These are phyloP conservation scores for Babesia bovis DNA, from an alignment of 169 alveolate genomes.

Conservation along the genomic window DNA sequence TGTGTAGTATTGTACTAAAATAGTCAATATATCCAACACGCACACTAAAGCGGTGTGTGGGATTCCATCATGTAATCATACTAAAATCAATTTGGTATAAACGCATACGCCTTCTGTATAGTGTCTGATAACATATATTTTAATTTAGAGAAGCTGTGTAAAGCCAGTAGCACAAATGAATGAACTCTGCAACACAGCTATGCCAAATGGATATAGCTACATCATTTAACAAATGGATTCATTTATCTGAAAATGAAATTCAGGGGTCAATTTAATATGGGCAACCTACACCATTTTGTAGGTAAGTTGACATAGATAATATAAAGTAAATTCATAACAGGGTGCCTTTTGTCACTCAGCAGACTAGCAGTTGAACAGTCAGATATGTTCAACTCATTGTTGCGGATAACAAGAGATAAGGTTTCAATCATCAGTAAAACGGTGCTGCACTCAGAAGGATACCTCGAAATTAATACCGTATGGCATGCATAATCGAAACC, in stretches of 20 bases:
- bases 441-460: not conserved
- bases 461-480: slow-evolving; percentile 20
- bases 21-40: too few relatives aligned
- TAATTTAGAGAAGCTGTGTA: too few relatives aligned
- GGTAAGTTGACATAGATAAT: slow-evolving; percentile 30
- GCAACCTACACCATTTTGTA: slow-evolving; percentile 50
- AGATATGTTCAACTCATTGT: slow-evolving; percentile 8
- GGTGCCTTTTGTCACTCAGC: slow-evolving; percentile 26
- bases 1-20: too few relatives aligned
- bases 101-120: too few relatives aligned
- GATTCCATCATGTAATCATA: too few relatives aligned
- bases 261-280: slow-evolving; percentile 45
- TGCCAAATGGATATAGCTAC: not conserved
- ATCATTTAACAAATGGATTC: too few relatives aligned
- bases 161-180: not conserved
- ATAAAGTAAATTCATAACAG: not conserved
- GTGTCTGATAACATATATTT: too few relatives aligned
- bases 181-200: not conserved
- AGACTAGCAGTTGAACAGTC: slow-evolving; percentile 3
- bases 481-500: not conserved
- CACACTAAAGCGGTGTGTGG: too few relatives aligned
- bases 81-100: too few relatives aligned
- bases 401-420: not conserved
- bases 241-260: slow-evolving; percentile 59
- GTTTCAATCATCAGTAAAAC: slow-evolving; percentile 19